phyloP scores from a whole-genome alignment of 2,329 filamentous ascomycete species.

The Elsinoe arachidis region DNA sequence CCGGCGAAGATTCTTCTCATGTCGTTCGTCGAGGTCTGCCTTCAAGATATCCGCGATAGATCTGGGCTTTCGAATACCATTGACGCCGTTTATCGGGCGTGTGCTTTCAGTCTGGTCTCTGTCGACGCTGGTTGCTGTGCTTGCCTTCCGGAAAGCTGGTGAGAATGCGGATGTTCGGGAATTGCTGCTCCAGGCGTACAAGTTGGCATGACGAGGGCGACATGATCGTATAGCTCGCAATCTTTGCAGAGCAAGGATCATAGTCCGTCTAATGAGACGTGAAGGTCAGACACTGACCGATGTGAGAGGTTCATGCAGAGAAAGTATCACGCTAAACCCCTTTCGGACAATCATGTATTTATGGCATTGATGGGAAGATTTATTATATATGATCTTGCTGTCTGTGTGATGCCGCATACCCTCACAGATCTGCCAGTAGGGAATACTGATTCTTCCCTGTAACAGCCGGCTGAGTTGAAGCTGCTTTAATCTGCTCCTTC shows the following conservation, averaged over 20 bases:
- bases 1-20: not conserved
- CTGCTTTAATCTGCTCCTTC: not conserved
- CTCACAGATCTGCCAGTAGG: not conserved
- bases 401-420: not conserved
- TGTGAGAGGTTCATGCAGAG: too few relatives aligned
- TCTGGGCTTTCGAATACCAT: not conserved
- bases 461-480: not conserved
- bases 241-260: not conserved
- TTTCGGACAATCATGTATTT: not conserved
- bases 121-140: too few relatives aligned
- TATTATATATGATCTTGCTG: not conserved
- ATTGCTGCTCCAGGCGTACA: too few relatives aligned
- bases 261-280: not conserved
- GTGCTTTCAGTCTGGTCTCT: too few relatives aligned
- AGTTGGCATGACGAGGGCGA: too few relatives aligned
- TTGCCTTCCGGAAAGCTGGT: too few relatives aligned
- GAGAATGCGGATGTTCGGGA: too few relatives aligned
- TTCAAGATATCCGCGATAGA: not conserved
- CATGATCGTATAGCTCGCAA: not conserved
- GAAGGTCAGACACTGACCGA: too few relatives aligned
- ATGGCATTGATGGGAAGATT: not conserved
- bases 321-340: not conserved
- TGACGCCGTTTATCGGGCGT: too few relatives aligned
- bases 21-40: not conserved
- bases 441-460: not conserved